Percentiles rank a stretch among this genome's conserved stretches.
phyloP scores from a whole-genome alignment of 371 early-diverging fungal species.

The Globomyces sp. region DNA sequence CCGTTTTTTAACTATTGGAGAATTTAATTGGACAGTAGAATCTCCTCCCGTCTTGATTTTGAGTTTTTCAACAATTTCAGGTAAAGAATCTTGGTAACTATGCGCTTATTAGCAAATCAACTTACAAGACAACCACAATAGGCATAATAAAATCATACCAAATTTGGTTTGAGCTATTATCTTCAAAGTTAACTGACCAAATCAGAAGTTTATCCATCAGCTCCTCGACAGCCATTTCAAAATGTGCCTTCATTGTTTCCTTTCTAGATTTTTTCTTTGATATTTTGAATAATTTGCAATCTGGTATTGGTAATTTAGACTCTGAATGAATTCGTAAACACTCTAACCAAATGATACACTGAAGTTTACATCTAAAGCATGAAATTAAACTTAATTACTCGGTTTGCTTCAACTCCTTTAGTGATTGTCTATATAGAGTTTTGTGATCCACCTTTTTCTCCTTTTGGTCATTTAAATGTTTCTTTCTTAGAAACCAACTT shows the following conservation, averaged over 20 bases:
- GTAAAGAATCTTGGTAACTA: conserved; percentile 5
- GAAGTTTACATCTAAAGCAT: conserved; percentile 8
- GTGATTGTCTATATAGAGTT: neutral
- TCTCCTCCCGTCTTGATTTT: conserved; percentile 12
- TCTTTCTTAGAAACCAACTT: conserved; percentile 14
- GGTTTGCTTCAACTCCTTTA: conserved; percentile 3
- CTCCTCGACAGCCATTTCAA: neutral
- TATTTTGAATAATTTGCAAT: neutral
- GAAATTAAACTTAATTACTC: neutral
- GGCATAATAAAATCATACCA: conserved; percentile 16
- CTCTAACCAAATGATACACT: neutral
- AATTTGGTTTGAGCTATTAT: neutral
- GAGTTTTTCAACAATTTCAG: conserved; percentile 1
- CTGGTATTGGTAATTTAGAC: neutral
- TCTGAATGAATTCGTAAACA: conserved; percentile 8
- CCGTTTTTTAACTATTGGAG: neutral
- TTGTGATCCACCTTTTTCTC: conserved; percentile 3
- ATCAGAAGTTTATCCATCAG: conserved; percentile 12
- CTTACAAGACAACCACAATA: neutral
- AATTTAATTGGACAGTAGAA: neutral
- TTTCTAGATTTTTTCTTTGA: neutral
- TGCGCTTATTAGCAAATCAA: neutral
- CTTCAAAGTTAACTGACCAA: neutral
- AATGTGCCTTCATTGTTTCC: neutral
- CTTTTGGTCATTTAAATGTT: conserved; percentile 2